These are phyloP conservation scores for Ceratorhiza oryzae-sativae DNA, from an alignment of 1,284 basidiomycete genomes.

Conservation along the genomic window DNA sequence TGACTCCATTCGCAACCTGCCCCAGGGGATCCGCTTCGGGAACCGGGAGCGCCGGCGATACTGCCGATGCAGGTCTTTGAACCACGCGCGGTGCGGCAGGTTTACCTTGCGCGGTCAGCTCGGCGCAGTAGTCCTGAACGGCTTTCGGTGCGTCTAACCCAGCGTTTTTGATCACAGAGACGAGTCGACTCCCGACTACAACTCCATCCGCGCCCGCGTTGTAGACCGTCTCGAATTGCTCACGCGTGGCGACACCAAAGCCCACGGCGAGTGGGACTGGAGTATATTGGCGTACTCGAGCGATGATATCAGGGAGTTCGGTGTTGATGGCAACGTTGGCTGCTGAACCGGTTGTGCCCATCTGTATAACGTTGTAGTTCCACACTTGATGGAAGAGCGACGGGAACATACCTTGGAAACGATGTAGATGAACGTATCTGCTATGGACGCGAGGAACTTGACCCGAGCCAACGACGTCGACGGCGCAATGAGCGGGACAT, in stretches of 20 bases:
- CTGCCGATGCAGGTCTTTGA: conserved; percentile 26
- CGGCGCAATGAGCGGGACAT: conserved; percentile 94
- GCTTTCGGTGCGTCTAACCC: conserved; percentile 56
- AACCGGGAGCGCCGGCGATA: conserved; percentile 42
- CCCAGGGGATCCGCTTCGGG: conserved; percentile 43
- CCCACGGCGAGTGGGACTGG: conserved; percentile 91
- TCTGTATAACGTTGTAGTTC: conserved; percentile 59
- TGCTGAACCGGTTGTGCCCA: conserved; percentile 97
- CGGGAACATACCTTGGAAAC: conserved; percentile 77
- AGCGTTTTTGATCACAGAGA: conserved; percentile 77
- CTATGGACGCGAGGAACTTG: conserved; percentile 89
- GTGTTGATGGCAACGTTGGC: conserved; percentile 73
- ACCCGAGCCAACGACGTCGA: conserved; percentile 89
- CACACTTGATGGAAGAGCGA: neutral
- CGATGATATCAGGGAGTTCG: conserved; percentile 79
- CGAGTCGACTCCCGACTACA: conserved; percentile 90
- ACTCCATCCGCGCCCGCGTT: conserved; percentile 92
- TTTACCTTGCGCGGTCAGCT: conserved; percentile 67
- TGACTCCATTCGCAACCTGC: conserved; percentile 11
- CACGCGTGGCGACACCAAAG: conserved; percentile 93
- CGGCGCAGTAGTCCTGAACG: conserved; percentile 69
- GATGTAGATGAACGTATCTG: conserved; percentile 97
- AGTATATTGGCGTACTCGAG: conserved; percentile 74
- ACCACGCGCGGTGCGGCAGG: conserved; percentile 50
- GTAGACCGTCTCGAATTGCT: conserved; percentile 87